A percentile compares a stretch with the other conserved stretches of the same genome.
These are phyloP conservation scores for Astrothelium macrocarpum DNA, from an alignment of 495 filamentous ascomycete genomes.

Conservation along the genomic window DNA sequence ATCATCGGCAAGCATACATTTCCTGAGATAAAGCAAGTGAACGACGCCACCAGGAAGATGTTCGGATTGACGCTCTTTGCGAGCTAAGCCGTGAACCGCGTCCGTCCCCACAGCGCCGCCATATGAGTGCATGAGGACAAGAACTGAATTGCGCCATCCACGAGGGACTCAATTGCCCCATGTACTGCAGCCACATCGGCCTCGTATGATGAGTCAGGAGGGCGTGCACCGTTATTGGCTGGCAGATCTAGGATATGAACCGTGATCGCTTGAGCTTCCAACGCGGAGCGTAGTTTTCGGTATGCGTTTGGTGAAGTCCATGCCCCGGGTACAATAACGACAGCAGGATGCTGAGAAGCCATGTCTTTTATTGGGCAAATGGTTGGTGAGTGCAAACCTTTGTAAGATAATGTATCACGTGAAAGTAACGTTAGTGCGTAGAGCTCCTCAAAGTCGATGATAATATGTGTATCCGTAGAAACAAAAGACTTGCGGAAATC, in stretches of 20 bases:
- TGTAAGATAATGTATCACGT: neutral
- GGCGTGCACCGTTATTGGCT: neutral
- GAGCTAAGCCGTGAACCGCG: neutral
- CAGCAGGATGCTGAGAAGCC: neutral
- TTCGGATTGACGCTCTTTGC: neutral
- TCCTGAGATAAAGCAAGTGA: constrained; percentile 6
- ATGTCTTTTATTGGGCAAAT: neutral
- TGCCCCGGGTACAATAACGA: neutral
- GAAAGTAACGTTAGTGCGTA: neutral
- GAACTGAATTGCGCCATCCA: constrained; percentile 3
- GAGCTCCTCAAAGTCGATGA: neutral
- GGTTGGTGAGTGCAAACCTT: neutral
- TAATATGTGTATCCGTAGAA: neutral
- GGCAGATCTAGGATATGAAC: neutral
- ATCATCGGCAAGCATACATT: too few species aligned
- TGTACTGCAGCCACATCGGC: constrained; percentile 6
- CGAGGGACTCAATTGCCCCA: constrained; percentile 3
- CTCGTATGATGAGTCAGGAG: neutral
- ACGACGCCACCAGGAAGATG: constrained; percentile 4
- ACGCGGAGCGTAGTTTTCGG: neutral
- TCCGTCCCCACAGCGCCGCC: constrained; percentile 5
- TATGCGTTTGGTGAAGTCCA: neutral
- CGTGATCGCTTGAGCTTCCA: neutral
- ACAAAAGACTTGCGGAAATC: neutral
- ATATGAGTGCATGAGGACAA: constrained; percentile 5